phyloP scores from a whole-genome alignment of 306 rosid genomes.

The Gastrolobium villosum region DNA sequence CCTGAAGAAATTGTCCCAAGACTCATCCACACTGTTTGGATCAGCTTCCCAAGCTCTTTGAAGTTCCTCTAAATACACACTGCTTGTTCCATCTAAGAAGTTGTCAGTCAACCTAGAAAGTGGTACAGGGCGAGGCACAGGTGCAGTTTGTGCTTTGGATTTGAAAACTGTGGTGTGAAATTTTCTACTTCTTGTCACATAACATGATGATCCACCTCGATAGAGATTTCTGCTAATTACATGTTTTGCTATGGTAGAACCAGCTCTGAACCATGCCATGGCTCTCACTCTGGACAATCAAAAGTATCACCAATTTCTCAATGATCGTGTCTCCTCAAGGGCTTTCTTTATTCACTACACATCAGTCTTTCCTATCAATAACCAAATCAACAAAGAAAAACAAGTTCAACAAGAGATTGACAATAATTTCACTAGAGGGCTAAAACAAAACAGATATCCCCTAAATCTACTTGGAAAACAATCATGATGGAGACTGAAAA shows the following conservation, averaged over 20 bases:
- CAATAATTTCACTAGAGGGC: background rate
- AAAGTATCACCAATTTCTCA: conserved; percentile 22
- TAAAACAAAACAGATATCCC: conserved; percentile 3
- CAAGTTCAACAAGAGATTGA: background rate
- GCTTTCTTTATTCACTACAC: background rate
- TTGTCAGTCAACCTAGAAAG: conserved; percentile 83
- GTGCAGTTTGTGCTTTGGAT: conserved; percentile 65
- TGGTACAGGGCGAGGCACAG: conserved; percentile 77
- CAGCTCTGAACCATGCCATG: conserved; percentile 91
- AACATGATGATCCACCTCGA: conserved; percentile 52
- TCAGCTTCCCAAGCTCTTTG: conserved; percentile 98
- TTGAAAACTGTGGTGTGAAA: conserved; percentile 67
- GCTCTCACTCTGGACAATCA: conserved; percentile 37
- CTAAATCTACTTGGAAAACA: background rate
- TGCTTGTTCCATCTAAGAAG: conserved; percentile 90
- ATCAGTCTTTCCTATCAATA: conserved; percentile 31
- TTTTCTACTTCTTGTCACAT: conserved; percentile 57
- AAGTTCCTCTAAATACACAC: conserved; percentile 91
- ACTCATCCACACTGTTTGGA: conserved; percentile 87
- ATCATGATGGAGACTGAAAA: conserved; percentile 8
- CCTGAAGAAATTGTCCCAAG: conserved; percentile 96
- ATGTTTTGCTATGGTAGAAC: conserved; percentile 67
- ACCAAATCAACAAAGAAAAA: background rate
- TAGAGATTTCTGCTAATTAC: conserved; percentile 68
- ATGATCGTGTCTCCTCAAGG: conserved; percentile 13